Percentiles rank a stretch among this genome's conserved stretches.
Evolutionary conservation across 1,139 yeast species (phyloP).

Genomic region (Blastobotrys capitulatus): DNA sequence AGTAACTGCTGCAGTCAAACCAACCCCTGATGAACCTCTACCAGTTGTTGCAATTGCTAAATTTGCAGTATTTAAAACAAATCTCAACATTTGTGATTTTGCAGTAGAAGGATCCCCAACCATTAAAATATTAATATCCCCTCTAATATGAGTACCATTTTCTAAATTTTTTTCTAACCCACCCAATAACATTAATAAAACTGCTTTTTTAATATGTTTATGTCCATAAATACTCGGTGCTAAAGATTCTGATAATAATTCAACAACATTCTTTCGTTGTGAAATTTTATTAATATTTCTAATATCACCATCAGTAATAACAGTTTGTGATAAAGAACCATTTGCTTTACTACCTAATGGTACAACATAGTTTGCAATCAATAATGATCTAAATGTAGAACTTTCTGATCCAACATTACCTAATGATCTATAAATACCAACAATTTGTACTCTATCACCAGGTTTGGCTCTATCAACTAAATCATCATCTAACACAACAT

Average conservation of each 20-base stretch:
- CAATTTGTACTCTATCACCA: conserved; percentile 92
- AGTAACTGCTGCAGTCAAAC: conserved; percentile 98
- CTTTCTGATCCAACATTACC: conserved; percentile 49
- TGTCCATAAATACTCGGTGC: conserved; percentile 97
- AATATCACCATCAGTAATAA: conserved; percentile 75
- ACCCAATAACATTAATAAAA: conserved; percentile 82
- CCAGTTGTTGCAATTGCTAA: conserved; percentile 98
- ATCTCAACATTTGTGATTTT: conserved; percentile 89
- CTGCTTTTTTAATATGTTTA: conserved; percentile 86
- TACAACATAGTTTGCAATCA: conserved; percentile 84
- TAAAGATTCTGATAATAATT: conserved; percentile 72
- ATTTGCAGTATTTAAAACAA: conserved; percentile 90
- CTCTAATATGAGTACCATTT: conserved; percentile 95
- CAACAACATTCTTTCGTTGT: conserved; percentile 65
- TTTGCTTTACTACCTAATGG: conserved; percentile 79
- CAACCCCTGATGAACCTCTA: conserved; percentile 98
- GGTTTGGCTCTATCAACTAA: conserved; percentile 90
- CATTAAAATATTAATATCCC: conserved; percentile 92
- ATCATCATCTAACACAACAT: conserved; percentile 88
- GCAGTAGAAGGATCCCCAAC: conserved; percentile 99
- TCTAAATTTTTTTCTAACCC: conserved; percentile 93
- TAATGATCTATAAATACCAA: conserved; percentile 88
- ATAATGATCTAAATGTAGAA: conserved; percentile 71
- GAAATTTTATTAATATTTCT: conserved; percentile 80
- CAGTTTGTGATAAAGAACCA: conserved; percentile 74